phyloP scores from a whole-genome alignment of 1,284 basidiomycete species.

The Leccinum subfulvum region DNA sequence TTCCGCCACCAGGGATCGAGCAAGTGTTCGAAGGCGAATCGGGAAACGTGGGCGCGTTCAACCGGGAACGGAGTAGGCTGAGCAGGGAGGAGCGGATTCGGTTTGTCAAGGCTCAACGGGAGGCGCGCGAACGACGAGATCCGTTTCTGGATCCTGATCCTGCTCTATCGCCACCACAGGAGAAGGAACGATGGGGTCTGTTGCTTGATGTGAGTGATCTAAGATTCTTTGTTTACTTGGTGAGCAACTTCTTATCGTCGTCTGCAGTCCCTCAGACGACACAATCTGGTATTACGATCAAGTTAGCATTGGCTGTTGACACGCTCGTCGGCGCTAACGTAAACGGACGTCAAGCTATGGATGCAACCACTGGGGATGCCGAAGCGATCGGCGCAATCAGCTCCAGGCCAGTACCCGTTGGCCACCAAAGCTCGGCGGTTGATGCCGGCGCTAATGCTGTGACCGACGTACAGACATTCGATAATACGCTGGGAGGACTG shows the following conservation, averaged over 20 bases:
- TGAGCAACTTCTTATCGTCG: too few species aligned
- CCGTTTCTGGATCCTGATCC: neutral
- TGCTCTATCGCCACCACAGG: neutral
- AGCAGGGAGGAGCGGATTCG: slow-evolving; percentile 71
- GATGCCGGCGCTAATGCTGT: neutral
- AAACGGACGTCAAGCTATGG: neutral
- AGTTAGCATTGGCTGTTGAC: neutral
- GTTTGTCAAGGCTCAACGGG: slow-evolving; percentile 56
- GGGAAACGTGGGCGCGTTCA: slow-evolving; percentile 39
- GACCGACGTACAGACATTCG: neutral
- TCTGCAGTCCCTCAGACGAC: slow-evolving; percentile 30
- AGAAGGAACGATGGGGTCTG: slow-evolving; percentile 52
- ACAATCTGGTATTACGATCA: neutral
- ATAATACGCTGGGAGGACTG: neutral
- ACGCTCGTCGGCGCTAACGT: neutral
- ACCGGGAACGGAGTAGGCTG: slow-evolving; percentile 58
- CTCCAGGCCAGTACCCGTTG: neutral
- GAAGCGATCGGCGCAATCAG: neutral
- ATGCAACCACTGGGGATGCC: neutral
- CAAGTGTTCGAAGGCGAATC: slow-evolving; percentile 75
- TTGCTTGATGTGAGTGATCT: too few species aligned
- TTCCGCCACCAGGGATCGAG: slow-evolving; percentile 64
- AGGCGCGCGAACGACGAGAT: slow-evolving; percentile 17
- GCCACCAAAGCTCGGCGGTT: neutral
- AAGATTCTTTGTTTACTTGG: too few species aligned